Percentiles rank a stretch among this genome's conserved stretches.
Evolutionary conservation across 192 early-diverging fungal genomes (phyloP).

Genomic region (Rhizoclosmatium globosum): DNA sequence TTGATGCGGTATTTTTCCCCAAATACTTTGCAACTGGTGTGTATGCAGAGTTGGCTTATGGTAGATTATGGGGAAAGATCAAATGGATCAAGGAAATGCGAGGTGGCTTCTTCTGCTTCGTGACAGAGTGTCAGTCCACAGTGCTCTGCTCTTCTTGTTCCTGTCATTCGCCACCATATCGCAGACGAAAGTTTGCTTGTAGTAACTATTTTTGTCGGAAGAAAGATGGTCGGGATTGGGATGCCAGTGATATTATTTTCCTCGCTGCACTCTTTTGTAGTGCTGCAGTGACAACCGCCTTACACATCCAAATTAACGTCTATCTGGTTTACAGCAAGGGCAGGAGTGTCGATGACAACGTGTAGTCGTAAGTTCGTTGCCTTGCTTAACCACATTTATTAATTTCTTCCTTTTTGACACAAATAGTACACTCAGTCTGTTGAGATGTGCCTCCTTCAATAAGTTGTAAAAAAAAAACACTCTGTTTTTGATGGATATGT

Average conservation of each 20-base stretch:
- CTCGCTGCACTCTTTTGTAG: not conserved
- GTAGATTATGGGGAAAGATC: not conserved
- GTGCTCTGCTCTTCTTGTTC: not conserved
- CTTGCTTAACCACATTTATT: too few species aligned
- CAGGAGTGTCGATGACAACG: not conserved
- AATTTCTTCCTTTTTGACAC: too few species aligned
- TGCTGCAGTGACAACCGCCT: not conserved
- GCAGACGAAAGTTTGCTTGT: not conserved
- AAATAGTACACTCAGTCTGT: too few species aligned
- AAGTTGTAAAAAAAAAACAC: too few species aligned
- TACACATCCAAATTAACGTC: not conserved
- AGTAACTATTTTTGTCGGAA: not conserved
- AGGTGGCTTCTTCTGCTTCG: not conserved
- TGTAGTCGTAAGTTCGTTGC: too few species aligned
- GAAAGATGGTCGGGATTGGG: not conserved
- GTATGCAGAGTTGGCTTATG: not conserved
- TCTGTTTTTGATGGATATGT: too few species aligned
- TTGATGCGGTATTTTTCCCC: not conserved
- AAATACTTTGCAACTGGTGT: not conserved
- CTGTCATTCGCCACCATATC: not conserved
- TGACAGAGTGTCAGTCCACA: not conserved
- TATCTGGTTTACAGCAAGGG: slow-evolving; percentile 1
- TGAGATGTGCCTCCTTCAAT: too few species aligned
- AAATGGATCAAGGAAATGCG: not conserved
- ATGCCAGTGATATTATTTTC: not conserved